A percentile compares a stretch with the other conserved stretches of the same genome.
These are phyloP conservation scores for Dianthus caryophyllus DNA, from an alignment of 148 eudicot species.

Conservation along the genomic window DNA sequence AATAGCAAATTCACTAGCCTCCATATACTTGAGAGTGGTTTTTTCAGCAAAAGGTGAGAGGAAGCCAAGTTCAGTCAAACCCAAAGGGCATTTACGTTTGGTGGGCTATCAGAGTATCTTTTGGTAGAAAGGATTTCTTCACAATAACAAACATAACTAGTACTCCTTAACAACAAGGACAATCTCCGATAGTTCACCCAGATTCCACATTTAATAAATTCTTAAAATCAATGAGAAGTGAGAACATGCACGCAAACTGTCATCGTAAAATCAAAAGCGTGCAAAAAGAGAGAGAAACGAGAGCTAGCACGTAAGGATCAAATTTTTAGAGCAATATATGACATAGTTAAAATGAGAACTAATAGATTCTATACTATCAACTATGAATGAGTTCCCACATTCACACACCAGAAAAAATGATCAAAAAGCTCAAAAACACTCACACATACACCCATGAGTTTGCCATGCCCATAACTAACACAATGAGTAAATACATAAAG, in stretches of 20 bases:
- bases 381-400: background rate
- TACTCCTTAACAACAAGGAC: background rate
- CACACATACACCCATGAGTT: background rate
- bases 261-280: background rate
- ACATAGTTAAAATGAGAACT: background rate
- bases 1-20: background rate
- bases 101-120: background rate
- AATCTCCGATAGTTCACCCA: background rate
- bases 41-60: background rate
- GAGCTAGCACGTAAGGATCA: background rate
- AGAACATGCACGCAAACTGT: background rate
- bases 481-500: background rate
- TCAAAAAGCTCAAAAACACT: background rate
- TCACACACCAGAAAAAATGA: too few relatives aligned
- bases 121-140: background rate
- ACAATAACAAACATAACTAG: background rate
- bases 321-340: background rate
- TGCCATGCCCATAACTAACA: background rate
- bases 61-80: background rate
- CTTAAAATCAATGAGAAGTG: background rate
- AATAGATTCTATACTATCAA: background rate
- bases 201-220: slow-evolving; percentile 2
- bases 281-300: background rate
- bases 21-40: background rate
- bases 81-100: background rate